phyloP scores from a whole-genome alignment of 202 grass and related monocot genomes.

The Carex arenaria region DNA sequence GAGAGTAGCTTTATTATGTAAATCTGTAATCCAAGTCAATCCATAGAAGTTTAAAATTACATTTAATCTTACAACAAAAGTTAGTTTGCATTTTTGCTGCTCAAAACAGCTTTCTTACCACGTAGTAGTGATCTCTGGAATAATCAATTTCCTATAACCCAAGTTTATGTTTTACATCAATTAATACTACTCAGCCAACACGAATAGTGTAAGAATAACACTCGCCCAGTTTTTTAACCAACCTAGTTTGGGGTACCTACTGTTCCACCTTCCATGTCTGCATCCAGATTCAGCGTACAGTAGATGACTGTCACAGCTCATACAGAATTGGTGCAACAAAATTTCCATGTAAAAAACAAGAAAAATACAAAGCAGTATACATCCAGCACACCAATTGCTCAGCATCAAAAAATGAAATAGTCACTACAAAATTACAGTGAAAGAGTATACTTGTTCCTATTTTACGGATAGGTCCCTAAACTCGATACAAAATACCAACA shows the following conservation, averaged over 20 bases:
- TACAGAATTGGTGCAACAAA: neutral
- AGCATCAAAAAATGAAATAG: neutral
- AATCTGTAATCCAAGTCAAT: slow-evolving; percentile 10
- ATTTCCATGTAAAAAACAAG: neutral
- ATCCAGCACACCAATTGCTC: neutral
- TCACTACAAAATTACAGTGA: neutral
- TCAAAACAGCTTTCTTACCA: neutral
- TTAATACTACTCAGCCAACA: neutral
- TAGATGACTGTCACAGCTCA: neutral
- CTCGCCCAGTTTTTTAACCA: neutral
- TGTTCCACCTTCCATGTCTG: neutral
- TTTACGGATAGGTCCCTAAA: no score
- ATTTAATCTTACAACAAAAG: neutral
- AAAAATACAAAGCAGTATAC: neutral
- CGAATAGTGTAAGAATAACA: neutral
- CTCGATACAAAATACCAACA: no score
- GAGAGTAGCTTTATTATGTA: slow-evolving; percentile 16
- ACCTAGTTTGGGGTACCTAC: neutral
- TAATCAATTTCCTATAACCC: neutral
- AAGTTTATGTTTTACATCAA: neutral
- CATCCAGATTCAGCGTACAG: neutral
- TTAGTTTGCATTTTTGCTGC: neutral
- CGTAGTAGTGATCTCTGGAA: neutral
- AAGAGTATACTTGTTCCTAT: no score
- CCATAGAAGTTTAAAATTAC: neutral